Evolutionary conservation across 768 basidiomycete genomes (phyloP).

Genomic region (Mycena galopus): DNA sequence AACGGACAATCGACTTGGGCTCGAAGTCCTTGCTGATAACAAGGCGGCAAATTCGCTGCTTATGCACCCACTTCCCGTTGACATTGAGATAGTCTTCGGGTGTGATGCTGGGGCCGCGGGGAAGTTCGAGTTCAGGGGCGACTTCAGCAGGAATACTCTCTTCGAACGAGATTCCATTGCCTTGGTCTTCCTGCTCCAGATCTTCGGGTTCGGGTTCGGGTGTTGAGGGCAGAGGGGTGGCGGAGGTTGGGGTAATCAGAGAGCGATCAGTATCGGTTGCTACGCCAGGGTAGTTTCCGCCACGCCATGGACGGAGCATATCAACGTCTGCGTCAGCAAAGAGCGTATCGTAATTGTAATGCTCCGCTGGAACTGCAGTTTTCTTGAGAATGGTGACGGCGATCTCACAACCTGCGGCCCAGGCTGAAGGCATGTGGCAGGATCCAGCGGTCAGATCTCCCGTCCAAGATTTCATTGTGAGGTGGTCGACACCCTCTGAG

Average conservation of each 20-base stretch:
- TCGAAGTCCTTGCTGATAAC: constrained; percentile 5
- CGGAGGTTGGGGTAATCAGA: neutral
- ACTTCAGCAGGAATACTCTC: constrained; percentile 41
- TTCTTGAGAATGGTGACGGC: neutral
- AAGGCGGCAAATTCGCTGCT: constrained; percentile 13
- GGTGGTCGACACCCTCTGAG: constrained; percentile 18
- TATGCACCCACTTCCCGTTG: constrained; percentile 18
- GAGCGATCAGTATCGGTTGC: neutral
- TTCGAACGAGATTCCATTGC: constrained; percentile 39
- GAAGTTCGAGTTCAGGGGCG: constrained; percentile 22
- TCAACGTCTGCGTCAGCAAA: neutral
- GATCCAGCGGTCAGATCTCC: neutral
- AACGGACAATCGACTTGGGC: constrained; percentile 7
- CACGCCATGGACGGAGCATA: neutral
- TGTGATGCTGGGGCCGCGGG: neutral
- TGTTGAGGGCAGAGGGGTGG: neutral
- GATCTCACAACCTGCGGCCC: neutral
- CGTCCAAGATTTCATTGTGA: neutral
- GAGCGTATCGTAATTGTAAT: neutral
- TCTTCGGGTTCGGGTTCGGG: neutral
- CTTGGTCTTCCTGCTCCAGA: constrained; percentile 26
- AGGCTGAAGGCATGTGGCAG: neutral
- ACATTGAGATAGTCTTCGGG: constrained; percentile 13
- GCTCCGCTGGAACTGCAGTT: neutral
- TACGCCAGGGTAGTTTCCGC: neutral